phyloP scores from a whole-genome alignment of 169 alveolate genomes.

The Plasmodium adleri region DNA sequence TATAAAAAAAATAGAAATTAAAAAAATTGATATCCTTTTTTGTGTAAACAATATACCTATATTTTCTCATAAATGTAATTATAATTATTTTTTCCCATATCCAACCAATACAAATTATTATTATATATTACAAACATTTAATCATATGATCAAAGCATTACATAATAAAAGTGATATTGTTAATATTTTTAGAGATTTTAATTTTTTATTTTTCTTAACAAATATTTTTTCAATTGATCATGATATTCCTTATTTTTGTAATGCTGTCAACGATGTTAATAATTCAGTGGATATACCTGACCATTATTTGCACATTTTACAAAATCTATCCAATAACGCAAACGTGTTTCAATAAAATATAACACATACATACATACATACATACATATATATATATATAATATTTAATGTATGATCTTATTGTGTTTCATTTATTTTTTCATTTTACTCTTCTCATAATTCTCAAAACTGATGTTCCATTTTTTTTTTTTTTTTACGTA shows the following conservation, averaged over 20 bases:
- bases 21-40: slow-evolving; percentile 53
- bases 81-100: slow-evolving; percentile 58
- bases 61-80: slow-evolving; percentile 51
- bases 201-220: slow-evolving; percentile 65
- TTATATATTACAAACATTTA: slow-evolving; percentile 56
- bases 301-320: slow-evolving; percentile 56
- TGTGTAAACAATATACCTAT: slow-evolving; percentile 75
- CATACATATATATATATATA: too few relatives aligned
- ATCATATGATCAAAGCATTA: slow-evolving; percentile 52
- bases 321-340: slow-evolving; percentile 43
- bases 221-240: slow-evolving; percentile 54
- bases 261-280: slow-evolving; percentile 34
- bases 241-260: slow-evolving; percentile 65
- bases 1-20: slow-evolving; percentile 59
- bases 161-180: slow-evolving; percentile 48
- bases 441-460: too few relatives aligned
- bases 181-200: slow-evolving; percentile 52
- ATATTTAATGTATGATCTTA: too few relatives aligned
- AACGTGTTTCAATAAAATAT: slow-evolving; percentile 1
- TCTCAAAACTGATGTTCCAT: too few relatives aligned
- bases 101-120: slow-evolving; percentile 54
- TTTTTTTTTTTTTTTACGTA: too few relatives aligned
- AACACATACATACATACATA: too few relatives aligned
- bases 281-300: slow-evolving; percentile 46
- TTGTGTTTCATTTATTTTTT: too few relatives aligned